phyloP scores from a whole-genome alignment of 306 rosid species.

The Lathyrus oleraceus region DNA sequence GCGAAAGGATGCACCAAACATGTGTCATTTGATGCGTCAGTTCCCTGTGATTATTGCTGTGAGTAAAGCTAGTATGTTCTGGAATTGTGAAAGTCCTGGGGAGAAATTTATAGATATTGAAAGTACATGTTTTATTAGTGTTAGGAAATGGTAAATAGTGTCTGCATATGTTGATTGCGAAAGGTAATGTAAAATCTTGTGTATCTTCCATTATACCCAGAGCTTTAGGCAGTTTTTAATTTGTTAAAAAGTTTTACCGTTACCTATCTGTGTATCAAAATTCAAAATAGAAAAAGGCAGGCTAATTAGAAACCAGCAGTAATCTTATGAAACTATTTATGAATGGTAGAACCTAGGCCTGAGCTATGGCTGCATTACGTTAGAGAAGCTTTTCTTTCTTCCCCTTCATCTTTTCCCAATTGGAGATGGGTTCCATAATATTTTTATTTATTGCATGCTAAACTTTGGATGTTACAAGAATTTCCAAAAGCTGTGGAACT shows the following conservation, averaged over 20 bases:
- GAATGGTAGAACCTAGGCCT: slow-evolving; percentile 22
- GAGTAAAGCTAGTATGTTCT: slow-evolving; percentile 46
- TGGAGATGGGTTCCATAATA: slow-evolving; percentile 22
- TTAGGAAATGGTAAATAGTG: slow-evolving; percentile 29
- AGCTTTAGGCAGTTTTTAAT: neutral
- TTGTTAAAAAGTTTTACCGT: neutral
- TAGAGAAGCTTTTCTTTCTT: neutral
- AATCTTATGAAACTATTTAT: slow-evolving; percentile 24
- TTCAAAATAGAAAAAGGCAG: slow-evolving; percentile 19
- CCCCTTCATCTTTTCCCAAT: neutral
- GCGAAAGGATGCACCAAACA: slow-evolving; percentile 78
- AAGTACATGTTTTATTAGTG: slow-evolving; percentile 13
- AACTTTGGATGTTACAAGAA: slow-evolving; percentile 13
- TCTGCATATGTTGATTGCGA: slow-evolving; percentile 1
- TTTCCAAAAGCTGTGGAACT: slow-evolving; percentile 15
- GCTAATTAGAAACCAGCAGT: slow-evolving; percentile 3
- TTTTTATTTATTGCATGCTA: slow-evolving; percentile 12
- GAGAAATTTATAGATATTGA: slow-evolving; percentile 17
- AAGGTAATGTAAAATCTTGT: slow-evolving; percentile 13
- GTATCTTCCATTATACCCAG: neutral
- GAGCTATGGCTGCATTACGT: slow-evolving; percentile 19
- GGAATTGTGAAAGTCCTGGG: slow-evolving; percentile 19
- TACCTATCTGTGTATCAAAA: slow-evolving; percentile 18
- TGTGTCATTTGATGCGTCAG: slow-evolving; percentile 66
- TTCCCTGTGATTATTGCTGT: slow-evolving; percentile 86